Conservation (phyloP, 345 rosid species). For the Abelmoschus esculentus region DNA sequence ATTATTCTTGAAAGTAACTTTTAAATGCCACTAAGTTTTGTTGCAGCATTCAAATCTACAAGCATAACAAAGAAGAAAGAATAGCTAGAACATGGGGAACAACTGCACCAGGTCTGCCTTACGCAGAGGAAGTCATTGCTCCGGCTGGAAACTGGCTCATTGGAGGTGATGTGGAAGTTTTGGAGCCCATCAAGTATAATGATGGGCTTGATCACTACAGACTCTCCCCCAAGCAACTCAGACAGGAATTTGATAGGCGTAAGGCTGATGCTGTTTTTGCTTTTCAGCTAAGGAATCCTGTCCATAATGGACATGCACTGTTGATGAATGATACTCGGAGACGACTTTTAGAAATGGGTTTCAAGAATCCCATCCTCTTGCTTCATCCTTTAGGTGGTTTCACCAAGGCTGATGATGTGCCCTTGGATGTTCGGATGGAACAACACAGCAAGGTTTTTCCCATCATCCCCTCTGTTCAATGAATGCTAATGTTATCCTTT, state of each 20-base stretch:
- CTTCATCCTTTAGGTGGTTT: slow-evolving; percentile 97
- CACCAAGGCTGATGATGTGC: slow-evolving; percentile 90
- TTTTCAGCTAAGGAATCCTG: slow-evolving; percentile 89
- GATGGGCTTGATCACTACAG: slow-evolving; percentile 97
- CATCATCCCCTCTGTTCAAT: not conserved
- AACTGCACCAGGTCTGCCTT: slow-evolving; percentile 80
- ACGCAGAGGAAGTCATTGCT: slow-evolving; percentile 66
- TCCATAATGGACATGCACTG: slow-evolving; percentile 91
- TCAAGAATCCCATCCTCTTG: slow-evolving; percentile 75
- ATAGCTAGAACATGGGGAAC: slow-evolving; percentile 96
- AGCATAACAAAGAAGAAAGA: slow-evolving; percentile 91
- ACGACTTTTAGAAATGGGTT: slow-evolving; percentile 84
- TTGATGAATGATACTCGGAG: slow-evolving; percentile 87
- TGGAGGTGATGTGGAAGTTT: slow-evolving; percentile 85
- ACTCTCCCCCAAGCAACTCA: slow-evolving; percentile 78
- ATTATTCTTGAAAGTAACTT: not conserved
- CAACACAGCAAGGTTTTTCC: slow-evolving; percentile 76
- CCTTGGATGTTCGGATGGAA: slow-evolving; percentile 90
- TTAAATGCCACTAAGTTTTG: not conserved
- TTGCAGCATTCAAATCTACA: slow-evolving; percentile 78
- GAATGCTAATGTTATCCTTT: not conserved
- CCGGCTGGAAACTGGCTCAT: slow-evolving; percentile 90
- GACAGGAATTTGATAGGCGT: slow-evolving; percentile 73
- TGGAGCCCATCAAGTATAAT: slow-evolving; percentile 66
- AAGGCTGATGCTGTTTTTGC: slow-evolving; percentile 97